Evolutionary conservation across 2,329 filamentous ascomycete species (phyloP).

Genomic region (Trichoderma breve): DNA sequence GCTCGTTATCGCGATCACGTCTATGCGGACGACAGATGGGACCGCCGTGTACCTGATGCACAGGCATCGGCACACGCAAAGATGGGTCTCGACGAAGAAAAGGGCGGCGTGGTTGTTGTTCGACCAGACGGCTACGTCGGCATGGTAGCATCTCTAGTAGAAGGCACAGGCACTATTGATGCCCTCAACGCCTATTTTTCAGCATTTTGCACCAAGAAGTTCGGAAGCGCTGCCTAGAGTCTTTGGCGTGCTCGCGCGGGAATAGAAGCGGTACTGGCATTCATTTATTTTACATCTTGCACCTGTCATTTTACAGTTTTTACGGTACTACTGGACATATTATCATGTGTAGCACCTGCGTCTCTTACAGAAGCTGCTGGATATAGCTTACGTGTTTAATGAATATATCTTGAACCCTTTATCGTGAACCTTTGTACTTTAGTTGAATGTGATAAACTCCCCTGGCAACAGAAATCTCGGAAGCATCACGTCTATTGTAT

Average conservation of each 20-base stretch:
- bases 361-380: neutral
- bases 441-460: neutral
- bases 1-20: slow-evolving; percentile 77
- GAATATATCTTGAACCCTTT: neutral
- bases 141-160: slow-evolving; percentile 67
- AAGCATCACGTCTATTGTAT: neutral
- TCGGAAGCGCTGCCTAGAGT: slow-evolving; percentile 36
- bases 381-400: neutral
- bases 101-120: slow-evolving; percentile 78
- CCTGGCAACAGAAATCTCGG: neutral
- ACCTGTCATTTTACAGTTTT: neutral
- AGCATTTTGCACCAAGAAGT: slow-evolving; percentile 64
- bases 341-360: neutral
- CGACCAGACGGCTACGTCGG: slow-evolving; percentile 86
- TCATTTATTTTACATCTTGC: neutral
- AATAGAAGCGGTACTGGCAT: neutral
- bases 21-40: slow-evolving; percentile 81
- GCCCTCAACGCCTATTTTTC: slow-evolving; percentile 81
- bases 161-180: slow-evolving; percentile 76
- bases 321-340: neutral
- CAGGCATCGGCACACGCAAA: slow-evolving; percentile 78
- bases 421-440: neutral
- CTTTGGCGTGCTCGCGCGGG: neutral
- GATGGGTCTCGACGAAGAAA: slow-evolving; percentile 73
- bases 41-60: slow-evolving; percentile 66